Evolutionary conservation across 192 early-diverging fungal genomes (phyloP).

Genomic region (Funneliformis geosporum): DNA sequence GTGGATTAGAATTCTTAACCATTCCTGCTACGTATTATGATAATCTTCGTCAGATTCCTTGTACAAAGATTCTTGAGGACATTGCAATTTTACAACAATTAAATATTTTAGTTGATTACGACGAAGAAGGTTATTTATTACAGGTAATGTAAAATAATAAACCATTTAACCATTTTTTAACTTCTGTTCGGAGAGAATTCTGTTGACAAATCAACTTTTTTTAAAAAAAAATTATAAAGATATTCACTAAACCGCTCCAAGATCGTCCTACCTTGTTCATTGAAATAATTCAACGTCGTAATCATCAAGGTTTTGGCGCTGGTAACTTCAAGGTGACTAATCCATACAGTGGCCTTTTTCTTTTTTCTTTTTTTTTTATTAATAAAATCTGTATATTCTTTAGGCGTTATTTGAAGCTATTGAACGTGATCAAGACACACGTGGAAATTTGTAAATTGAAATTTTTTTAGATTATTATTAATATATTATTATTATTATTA

Average conservation of each 20-base stretch:
- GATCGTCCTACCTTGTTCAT: constrained; percentile 96
- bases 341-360: neutral
- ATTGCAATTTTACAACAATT: constrained; percentile 81
- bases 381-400: neutral
- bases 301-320: constrained; percentile 92
- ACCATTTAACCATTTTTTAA: too few species aligned
- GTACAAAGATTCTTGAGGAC: constrained; percentile 76
- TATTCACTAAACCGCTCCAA: constrained; percentile 88
- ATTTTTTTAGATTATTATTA: too few species aligned
- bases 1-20: constrained; percentile 88
- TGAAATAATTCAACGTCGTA: constrained; percentile 95
- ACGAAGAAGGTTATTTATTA: constrained; percentile 94
- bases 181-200: too few species aligned
- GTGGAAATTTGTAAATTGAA: constrained; percentile 75
- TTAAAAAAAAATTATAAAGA: constrained; percentile 44
- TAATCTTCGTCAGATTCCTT: constrained; percentile 70
- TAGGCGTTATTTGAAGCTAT: constrained; percentile 90
- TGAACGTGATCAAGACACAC: constrained; percentile 89
- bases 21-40: constrained; percentile 90
- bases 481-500: too few species aligned
- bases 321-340: constrained; percentile 87
- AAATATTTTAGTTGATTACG: constrained; percentile 93
- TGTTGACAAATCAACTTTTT: neutral
- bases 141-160: too few species aligned
- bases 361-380: constrained; percentile 2